These are phyloP conservation scores for Spizellomyces punctatus DNA, from an alignment of 192 early-diverging fungal genomes.

Conservation along the genomic window DNA sequence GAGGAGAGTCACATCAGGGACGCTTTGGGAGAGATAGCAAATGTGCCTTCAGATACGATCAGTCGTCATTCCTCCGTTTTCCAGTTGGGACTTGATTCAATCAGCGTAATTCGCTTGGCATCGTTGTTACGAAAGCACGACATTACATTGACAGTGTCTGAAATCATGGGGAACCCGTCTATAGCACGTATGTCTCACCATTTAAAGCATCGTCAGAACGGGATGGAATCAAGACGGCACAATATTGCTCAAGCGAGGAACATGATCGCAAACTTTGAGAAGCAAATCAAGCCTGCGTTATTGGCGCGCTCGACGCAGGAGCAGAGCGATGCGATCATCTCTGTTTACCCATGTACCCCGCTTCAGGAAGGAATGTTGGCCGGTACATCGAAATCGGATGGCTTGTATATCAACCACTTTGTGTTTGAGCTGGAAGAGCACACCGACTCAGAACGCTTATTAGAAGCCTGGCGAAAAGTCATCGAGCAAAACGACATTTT, in stretches of 20 bases:
- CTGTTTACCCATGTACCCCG: slow-evolving; percentile 29
- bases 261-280: neutral
- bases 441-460: neutral
- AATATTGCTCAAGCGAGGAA: neutral
- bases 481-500: slow-evolving; percentile 19
- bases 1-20: too few species aligned
- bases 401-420: slow-evolving; percentile 15
- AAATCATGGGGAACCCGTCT: neutral
- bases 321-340: neutral
- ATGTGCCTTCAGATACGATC: slow-evolving; percentile 2
- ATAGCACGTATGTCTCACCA: neutral
- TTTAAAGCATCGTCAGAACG: neutral
- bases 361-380: slow-evolving; percentile 30
- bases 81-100: slow-evolving; percentile 1
- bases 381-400: slow-evolving; percentile 5
- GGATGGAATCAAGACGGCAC: neutral
- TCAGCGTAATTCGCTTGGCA: neutral
- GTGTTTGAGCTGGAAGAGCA: neutral
- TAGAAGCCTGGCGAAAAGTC: slow-evolving; percentile 7
- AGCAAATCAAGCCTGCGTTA: neutral
- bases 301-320: neutral
- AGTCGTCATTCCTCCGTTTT: neutral
- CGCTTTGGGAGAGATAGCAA: too few species aligned
- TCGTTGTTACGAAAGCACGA: neutral
- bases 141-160: neutral